phyloP scores from a whole-genome alignment of 352 stramenopile genomes.

The Halophytophthora polymorphica region DNA sequence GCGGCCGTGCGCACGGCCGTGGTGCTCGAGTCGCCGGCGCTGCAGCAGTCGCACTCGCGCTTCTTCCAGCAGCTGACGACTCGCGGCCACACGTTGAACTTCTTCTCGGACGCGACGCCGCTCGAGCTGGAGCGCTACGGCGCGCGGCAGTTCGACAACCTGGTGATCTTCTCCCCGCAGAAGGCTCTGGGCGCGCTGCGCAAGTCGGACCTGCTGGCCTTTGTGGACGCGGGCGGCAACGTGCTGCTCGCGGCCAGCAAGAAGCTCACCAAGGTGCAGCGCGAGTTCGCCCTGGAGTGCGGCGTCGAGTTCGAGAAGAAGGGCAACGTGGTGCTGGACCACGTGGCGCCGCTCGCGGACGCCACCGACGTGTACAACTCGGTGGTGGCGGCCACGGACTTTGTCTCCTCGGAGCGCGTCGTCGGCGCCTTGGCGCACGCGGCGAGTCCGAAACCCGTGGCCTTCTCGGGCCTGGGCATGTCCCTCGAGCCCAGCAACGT shows the following conservation, averaged over 20 bases:
- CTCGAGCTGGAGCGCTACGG: conserved; percentile 80
- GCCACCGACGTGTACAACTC: conserved; percentile 75
- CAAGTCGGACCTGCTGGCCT: conserved; percentile 73
- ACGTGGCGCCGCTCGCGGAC: conserved; percentile 66
- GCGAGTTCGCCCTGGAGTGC: conserved; percentile 84
- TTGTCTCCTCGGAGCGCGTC: conserved; percentile 63
- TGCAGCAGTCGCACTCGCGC: conserved; percentile 67
- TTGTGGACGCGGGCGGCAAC: conserved; percentile 86
- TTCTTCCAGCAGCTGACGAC: conserved; percentile 72
- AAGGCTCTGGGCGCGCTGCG: conserved; percentile 68
- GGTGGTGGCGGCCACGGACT: conserved; percentile 63
- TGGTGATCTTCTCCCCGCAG: conserved; percentile 86
- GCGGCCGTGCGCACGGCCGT: conserved; percentile 59
- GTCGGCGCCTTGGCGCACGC: conserved; percentile 44
- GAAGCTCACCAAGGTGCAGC: conserved; percentile 78
- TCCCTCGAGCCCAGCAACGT: conserved; percentile 82
- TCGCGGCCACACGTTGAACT: conserved; percentile 65
- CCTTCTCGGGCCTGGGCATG: conserved; percentile 82
- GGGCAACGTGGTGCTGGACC: conserved; percentile 84
- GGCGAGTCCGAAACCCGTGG: conserved; percentile 58
- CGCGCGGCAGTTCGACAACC: conserved; percentile 86
- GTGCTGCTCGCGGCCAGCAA: conserved; percentile 69
- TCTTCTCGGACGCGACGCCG: conserved; percentile 48
- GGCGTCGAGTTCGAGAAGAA: conserved; percentile 90
- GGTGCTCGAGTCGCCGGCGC: conserved; percentile 52